These are phyloP conservation scores for Linum lewisii DNA, from an alignment of 345 rosid species.

Conservation along the genomic window DNA sequence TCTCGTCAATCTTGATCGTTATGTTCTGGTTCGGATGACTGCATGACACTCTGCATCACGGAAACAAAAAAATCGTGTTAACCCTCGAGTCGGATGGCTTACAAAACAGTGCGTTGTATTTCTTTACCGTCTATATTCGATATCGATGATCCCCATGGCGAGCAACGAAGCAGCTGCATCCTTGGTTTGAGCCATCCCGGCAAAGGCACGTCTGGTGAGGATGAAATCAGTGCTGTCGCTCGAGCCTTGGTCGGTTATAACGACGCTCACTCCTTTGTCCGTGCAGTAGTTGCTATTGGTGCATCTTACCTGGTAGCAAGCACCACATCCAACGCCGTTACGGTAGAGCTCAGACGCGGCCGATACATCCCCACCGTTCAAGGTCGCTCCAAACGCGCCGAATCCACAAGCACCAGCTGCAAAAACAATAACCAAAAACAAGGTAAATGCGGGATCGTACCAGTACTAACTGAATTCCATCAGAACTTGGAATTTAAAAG, in stretches of 20 bases:
- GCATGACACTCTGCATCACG: slow-evolving; percentile 43
- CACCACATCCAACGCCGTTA: slow-evolving; percentile 60
- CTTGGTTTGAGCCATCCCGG: slow-evolving; percentile 46
- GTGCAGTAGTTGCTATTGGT: slow-evolving; percentile 40
- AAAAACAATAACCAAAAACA: neutral
- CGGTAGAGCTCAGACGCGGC: slow-evolving; percentile 57
- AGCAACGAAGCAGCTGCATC: slow-evolving; percentile 37
- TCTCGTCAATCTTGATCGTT: slow-evolving; percentile 56
- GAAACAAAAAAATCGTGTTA: too few species aligned
- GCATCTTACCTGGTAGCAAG: slow-evolving; percentile 78
- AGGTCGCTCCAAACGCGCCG: slow-evolving; percentile 57
- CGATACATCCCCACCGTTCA: slow-evolving; percentile 63
- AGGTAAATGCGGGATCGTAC: neutral
- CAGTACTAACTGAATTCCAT: too few species aligned
- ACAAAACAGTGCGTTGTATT: too few species aligned
- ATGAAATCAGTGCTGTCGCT: slow-evolving; percentile 45
- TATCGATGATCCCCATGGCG: slow-evolving; percentile 37
- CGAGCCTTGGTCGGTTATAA: slow-evolving; percentile 53
- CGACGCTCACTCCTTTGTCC: slow-evolving; percentile 42
- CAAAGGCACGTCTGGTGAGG: slow-evolving; percentile 43
- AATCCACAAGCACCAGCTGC: slow-evolving; percentile 58
- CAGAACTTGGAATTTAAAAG: too few species aligned
- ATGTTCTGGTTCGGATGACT: slow-evolving; percentile 48
- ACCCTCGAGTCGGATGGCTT: too few species aligned
- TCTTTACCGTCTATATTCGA: slow-evolving; percentile 49